Evolutionary conservation across 1,139 yeast genomes (phyloP).

Genomic region (Kodamaea alishanica): DNA sequence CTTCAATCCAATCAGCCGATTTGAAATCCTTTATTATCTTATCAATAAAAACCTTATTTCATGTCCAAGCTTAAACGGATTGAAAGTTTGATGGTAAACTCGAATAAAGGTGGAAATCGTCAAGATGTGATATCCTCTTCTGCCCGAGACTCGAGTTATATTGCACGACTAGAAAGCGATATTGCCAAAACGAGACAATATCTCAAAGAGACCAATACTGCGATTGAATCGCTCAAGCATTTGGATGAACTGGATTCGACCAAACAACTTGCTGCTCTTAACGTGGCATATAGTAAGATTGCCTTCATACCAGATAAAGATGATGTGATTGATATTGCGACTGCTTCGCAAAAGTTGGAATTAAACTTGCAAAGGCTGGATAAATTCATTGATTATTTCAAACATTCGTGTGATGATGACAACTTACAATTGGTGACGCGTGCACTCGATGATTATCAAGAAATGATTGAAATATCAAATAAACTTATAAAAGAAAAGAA

Average conservation of each 20-base stretch:
- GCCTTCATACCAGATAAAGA: constrained; percentile 35
- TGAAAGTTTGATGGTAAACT: no score
- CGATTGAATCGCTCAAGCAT: constrained; percentile 15
- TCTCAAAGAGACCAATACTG: constrained; percentile 29
- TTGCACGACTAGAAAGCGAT: constrained; percentile 27
- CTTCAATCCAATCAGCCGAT: no score
- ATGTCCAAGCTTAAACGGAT: no score
- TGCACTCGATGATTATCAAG: constrained; percentile 9
- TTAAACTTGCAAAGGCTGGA: constrained; percentile 19
- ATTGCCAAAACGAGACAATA: constrained; percentile 25
- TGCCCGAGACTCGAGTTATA: constrained; percentile 15
- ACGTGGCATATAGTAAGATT: constrained; percentile 25
- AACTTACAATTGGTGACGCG: constrained; percentile 6
- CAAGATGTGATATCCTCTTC: background rate
- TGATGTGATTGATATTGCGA: constrained; percentile 36
- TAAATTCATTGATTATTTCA: constrained; percentile 10
- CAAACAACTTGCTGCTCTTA: constrained; percentile 18
- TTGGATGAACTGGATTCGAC: background rate
- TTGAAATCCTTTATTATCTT: no score
- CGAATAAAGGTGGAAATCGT: no score
- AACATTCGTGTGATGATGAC: constrained; percentile 1
- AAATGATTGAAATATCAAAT: constrained; percentile 3
- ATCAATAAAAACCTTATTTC: no score
- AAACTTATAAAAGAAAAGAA: constrained; percentile 4
- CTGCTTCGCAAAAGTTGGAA: constrained; percentile 26